A percentile compares a stretch with the other conserved stretches of the same genome.
phyloP scores from a whole-genome alignment of 78 protist species.

The Dictyostelium purpureum region DNA sequence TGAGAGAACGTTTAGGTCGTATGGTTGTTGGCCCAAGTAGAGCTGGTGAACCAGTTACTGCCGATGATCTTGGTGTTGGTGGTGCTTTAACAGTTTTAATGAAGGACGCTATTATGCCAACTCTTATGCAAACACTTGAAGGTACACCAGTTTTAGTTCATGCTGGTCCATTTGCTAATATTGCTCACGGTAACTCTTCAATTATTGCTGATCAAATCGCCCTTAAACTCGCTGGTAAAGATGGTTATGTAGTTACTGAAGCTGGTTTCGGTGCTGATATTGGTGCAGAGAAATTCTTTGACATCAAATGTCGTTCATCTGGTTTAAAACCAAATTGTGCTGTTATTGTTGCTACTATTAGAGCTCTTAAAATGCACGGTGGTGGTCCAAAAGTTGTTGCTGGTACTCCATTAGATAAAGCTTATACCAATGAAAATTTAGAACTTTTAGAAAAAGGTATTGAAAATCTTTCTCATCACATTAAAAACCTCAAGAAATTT shows the following conservation, averaged over 20 bases:
- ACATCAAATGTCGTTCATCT: conserved; percentile 96
- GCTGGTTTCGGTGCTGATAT: conserved; percentile 97
- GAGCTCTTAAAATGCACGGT: conserved; percentile 98
- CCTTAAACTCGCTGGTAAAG: conserved; percentile 94
- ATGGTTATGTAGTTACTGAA: conserved; percentile 97
- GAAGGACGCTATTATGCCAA: conserved; percentile 98
- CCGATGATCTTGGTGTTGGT: conserved; percentile 97
- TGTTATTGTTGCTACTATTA: conserved; percentile 95
- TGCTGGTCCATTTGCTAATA: conserved; percentile 99
- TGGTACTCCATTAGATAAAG: conserved; percentile 84
- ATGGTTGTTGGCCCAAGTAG: conserved; percentile 83
- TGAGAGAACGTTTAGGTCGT: conserved; percentile 89
- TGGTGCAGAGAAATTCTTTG: conserved; percentile 97
- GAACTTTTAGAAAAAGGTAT: conserved; percentile 80
- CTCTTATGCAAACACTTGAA: conserved; percentile 95
- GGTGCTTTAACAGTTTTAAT: conserved; percentile 96
- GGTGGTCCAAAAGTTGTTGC: conserved; percentile 91
- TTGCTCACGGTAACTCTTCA: conserved; percentile 97
- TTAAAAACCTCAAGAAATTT: conserved; percentile 81
- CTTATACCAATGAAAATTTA: conserved; percentile 76
- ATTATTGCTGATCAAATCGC: conserved; percentile 97
- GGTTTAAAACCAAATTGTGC: conserved; percentile 91
- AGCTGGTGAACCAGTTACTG: conserved; percentile 92
- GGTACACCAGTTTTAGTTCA: conserved; percentile 98
- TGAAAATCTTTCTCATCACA: conserved; percentile 86